Evolutionary conservation across 1,284 basidiomycete genomes (phyloP).

Genomic region (Naganishia sp.): DNA sequence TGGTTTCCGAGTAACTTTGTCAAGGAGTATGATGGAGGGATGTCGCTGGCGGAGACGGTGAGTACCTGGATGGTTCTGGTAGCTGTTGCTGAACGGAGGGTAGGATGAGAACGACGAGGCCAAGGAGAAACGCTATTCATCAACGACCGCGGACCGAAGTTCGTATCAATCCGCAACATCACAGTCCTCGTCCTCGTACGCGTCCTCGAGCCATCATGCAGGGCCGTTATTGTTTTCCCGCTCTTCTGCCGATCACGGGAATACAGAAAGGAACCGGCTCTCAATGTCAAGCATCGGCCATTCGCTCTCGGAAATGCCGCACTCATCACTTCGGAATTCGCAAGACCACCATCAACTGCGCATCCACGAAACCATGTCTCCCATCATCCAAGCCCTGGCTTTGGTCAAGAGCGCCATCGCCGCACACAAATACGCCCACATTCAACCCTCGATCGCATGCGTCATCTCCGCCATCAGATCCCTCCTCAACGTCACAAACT

Average conservation of each 20-base stretch:
- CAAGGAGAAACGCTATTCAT: conserved; percentile 11
- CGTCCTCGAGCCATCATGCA: conserved; percentile 6
- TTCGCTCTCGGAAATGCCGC: conserved; percentile 22
- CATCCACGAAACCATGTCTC: conserved; percentile 50
- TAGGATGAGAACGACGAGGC: conserved; percentile 16
- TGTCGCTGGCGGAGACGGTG: conserved; percentile 12
- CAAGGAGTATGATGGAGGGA: conserved; percentile 34
- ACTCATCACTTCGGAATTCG: conserved; percentile 12
- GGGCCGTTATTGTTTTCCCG: background rate
- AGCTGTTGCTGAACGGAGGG: background rate
- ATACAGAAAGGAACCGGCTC: conserved; percentile 27
- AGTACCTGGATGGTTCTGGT: background rate
- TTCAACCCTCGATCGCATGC: conserved; percentile 62
- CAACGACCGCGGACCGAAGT: conserved; percentile 13
- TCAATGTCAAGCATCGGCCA: conserved; percentile 18
- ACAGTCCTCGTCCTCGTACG: conserved; percentile 15
- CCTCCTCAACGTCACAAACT: conserved; percentile 80
- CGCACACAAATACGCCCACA: conserved; percentile 60
- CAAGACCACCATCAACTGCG: conserved; percentile 17
- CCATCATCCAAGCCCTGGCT: conserved; percentile 76
- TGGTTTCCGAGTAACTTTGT: conserved; percentile 90
- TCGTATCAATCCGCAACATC: conserved; percentile 26
- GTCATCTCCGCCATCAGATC: conserved; percentile 94
- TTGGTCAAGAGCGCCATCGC: conserved; percentile 82
- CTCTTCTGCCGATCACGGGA: background rate